Conservation (phyloP, 1,284 basidiomycete genomes). For the Entoloma clypeatum region DNA sequence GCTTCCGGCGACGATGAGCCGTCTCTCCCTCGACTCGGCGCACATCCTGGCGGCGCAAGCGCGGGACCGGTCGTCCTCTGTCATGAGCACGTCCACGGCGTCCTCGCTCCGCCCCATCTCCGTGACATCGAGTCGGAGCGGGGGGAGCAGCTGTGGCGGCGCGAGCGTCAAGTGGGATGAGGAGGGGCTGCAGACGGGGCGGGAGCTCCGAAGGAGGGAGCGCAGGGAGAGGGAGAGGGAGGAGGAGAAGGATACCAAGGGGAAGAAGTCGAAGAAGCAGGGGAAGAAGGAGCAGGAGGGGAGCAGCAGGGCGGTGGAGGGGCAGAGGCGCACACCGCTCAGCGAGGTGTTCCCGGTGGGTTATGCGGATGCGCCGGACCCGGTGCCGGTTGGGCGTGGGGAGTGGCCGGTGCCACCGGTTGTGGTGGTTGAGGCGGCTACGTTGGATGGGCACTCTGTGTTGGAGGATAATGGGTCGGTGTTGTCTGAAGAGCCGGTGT, state of each 20-base stretch:
- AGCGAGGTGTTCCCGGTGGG: slow-evolving; percentile 47
- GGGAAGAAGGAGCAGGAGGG: slow-evolving; percentile 25
- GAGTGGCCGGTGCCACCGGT: slow-evolving; percentile 30
- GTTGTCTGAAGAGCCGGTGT: slow-evolving; percentile 15
- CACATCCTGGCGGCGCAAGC: slow-evolving; percentile 18
- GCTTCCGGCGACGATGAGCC: slow-evolving; percentile 22
- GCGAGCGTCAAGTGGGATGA: slow-evolving; percentile 66
- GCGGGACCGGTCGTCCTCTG: slow-evolving; percentile 35
- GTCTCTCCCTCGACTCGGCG: slow-evolving; percentile 47
- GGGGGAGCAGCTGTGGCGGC: slow-evolving; percentile 45
- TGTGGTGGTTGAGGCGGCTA: slow-evolving; percentile 49
- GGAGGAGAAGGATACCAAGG: slow-evolving; percentile 26
- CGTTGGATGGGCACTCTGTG: slow-evolving; percentile 43
- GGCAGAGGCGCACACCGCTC: slow-evolving; percentile 44
- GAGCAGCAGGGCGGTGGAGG: slow-evolving; percentile 34
- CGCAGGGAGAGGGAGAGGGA: slow-evolving; percentile 32
- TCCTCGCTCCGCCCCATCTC: slow-evolving; percentile 61
- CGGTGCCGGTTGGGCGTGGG: too few species aligned
- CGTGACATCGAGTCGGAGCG: slow-evolving; percentile 40
- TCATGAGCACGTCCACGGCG: slow-evolving; percentile 37
- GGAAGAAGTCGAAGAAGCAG: slow-evolving; percentile 20
- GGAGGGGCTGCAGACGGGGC: slow-evolving; percentile 49
- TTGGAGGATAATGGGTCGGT: slow-evolving; percentile 26
- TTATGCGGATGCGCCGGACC: slow-evolving; percentile 9
- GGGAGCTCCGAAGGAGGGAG: slow-evolving; percentile 48